These are phyloP conservation scores for Vitis labrusca DNA, from an alignment of 164 flowering plant species.

Conservation along the genomic window DNA sequence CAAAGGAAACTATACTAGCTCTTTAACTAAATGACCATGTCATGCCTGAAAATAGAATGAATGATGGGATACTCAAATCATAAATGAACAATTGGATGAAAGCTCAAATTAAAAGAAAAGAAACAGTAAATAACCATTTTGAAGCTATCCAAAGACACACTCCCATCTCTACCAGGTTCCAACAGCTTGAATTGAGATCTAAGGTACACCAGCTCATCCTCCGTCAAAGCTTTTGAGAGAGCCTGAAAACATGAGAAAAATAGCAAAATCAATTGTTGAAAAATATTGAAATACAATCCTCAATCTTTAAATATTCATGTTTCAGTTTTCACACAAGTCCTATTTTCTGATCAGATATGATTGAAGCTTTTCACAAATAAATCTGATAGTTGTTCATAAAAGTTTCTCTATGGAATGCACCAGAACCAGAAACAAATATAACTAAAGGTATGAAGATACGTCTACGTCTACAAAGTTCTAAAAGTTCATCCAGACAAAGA, in stretches of 20 bases:
- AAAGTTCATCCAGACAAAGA: too few species aligned
- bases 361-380: too few species aligned
- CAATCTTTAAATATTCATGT: too few species aligned
- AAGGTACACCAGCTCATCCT: conserved; percentile 69
- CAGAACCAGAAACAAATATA: too few species aligned
- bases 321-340: too few species aligned
- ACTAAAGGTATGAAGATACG: too few species aligned
- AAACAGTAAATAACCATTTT: conserved; percentile 40
- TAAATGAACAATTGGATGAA: background rate
- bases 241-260: conserved; percentile 51
- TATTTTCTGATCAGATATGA: too few species aligned
- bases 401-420: too few species aligned
- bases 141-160: conserved; percentile 63
- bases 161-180: conserved; percentile 70
- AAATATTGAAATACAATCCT: background rate
- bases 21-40: background rate
- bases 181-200: conserved; percentile 62
- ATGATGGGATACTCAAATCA: background rate
- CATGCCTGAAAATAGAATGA: background rate
- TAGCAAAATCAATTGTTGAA: background rate
- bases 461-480: too few species aligned
- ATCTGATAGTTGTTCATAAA: too few species aligned
- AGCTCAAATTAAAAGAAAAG: background rate
- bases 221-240: conserved; percentile 83
- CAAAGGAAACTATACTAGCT: background rate